A percentile compares a stretch with the other conserved stretches of the same genome.
phyloP scores from a whole-genome alignment of 345 rosid genomes.

The Brassica juncea region DNA sequence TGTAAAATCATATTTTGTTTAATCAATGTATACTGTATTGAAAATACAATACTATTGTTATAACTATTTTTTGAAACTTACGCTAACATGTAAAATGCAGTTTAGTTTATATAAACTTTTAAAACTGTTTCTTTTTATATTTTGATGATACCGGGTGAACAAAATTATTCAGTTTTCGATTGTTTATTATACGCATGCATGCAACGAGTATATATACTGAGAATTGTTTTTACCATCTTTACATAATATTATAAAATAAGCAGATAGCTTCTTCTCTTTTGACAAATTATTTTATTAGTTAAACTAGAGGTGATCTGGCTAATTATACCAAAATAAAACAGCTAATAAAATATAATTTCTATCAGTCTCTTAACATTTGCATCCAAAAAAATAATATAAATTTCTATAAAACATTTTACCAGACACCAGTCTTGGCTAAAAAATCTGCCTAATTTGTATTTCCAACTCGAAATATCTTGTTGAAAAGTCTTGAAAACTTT shows the following conservation, averaged over 20 bases:
- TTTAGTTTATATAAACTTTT: background rate
- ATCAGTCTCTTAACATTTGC: too few relatives aligned
- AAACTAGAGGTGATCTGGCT: too few relatives aligned
- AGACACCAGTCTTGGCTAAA: too few relatives aligned
- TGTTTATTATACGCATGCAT: background rate
- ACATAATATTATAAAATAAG: background rate
- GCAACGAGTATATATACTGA: background rate
- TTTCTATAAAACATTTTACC: too few relatives aligned
- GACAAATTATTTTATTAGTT: too few relatives aligned
- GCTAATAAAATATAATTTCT: too few relatives aligned
- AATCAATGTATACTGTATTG: background rate
- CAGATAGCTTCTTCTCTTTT: background rate
- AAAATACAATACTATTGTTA: background rate
- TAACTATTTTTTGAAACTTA: background rate
- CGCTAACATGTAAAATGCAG: too few relatives aligned
- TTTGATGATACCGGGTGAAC: background rate
- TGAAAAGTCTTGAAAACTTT: background rate
- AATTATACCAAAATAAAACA: too few relatives aligned
- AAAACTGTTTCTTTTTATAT: background rate
- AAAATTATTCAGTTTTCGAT: background rate
- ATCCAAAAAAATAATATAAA: too few relatives aligned
- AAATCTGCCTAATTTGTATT: too few relatives aligned
- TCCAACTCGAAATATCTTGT: background rate
- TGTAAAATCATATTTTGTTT: background rate
- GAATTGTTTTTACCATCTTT: background rate